Evolutionary conservation across 2,329 filamentous ascomycete genomes (phyloP), one percentile per base, ranked within the genome.

Genomic region (Neoscytalidium dimidiatum): DNA sequence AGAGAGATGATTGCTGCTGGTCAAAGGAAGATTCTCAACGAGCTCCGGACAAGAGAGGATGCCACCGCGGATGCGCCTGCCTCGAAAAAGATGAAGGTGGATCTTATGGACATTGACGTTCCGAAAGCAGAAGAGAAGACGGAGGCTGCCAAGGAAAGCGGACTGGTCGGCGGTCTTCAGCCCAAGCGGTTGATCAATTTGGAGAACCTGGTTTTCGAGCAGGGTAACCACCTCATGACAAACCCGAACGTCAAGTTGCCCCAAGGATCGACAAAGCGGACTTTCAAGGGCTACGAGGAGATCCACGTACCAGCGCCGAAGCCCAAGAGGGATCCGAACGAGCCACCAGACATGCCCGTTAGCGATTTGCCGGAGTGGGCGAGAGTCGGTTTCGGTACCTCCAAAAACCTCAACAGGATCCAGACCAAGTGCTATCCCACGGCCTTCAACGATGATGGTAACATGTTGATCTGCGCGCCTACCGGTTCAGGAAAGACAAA

Each of bases 141-240:
- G 73, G 77, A 78, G 67, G 75, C 71, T 26, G 68, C 69, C 7
- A 68, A 82, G 77, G 41, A 81, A 80, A 64, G 77, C 73, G 41
- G 81, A 72, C 81, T 97, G 21, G 85, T 93, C 33, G 92, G 94
- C 63, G 93, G 92, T 14, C 83, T 99, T 41, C 91, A 95, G 72
- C 95, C 96, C 2, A 89, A 89, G 70, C 92, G 92, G 74, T 81
- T 92, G 49, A 92, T 99, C 76, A 98, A 98, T 75, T 83, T 99
- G 60, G 94, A 99, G 65, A 98, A 98, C 72, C 86, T 99, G 35
- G 86, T 97, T 43, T 99, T 99, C 75, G 95, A 98, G 71, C 94
- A 98, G 79, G 95, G 95, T 62, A 99, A 98, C 73, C 95, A 99
- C 81, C 85, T 99, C 48, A 99, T 98, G 94, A 98, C 95, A n/a